Conservation (phyloP, 208 protist genomes). For the Leishmania guyanensis region DNA sequence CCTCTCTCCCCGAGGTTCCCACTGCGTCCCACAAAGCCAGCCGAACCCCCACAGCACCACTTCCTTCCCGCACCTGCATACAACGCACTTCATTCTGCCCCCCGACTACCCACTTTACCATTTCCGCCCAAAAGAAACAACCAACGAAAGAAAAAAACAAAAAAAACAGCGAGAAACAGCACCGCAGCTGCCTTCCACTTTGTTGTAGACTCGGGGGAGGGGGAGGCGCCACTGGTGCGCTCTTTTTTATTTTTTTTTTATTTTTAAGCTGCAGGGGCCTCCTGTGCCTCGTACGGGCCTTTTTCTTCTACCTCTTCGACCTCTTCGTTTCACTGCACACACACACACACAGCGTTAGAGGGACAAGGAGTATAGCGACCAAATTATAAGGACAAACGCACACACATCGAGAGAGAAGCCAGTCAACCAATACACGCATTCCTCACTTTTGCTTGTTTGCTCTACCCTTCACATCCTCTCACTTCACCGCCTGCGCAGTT, state of each 20-base stretch:
- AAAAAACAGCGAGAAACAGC: not conserved
- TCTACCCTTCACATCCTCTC: not conserved
- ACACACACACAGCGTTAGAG: not conserved
- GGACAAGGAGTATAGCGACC: not conserved
- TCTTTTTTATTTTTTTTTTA: not conserved
- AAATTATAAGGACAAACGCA: not conserved
- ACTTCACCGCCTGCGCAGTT: not conserved
- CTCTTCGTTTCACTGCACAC: not conserved
- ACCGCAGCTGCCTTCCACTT: not conserved
- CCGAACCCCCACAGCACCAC: not conserved
- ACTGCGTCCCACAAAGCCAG: not conserved
- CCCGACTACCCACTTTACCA: too few relatives aligned
- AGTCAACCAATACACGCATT: not conserved
- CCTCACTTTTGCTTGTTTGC: not conserved
- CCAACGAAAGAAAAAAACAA: not conserved
- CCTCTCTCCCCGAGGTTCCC: not conserved
- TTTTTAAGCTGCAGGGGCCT: not conserved
- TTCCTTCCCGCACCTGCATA: not conserved
- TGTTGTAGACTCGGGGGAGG: not conserved
- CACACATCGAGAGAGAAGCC: not conserved
- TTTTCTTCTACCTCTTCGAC: not conserved
- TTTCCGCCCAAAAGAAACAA: too few relatives aligned
- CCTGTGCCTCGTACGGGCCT: not conserved
- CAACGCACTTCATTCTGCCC: not conserved
- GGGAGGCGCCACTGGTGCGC: not conserved